phyloP scores from a whole-genome alignment of 176 grass and related monocot genomes.

The Alloteropsis semialata region DNA sequence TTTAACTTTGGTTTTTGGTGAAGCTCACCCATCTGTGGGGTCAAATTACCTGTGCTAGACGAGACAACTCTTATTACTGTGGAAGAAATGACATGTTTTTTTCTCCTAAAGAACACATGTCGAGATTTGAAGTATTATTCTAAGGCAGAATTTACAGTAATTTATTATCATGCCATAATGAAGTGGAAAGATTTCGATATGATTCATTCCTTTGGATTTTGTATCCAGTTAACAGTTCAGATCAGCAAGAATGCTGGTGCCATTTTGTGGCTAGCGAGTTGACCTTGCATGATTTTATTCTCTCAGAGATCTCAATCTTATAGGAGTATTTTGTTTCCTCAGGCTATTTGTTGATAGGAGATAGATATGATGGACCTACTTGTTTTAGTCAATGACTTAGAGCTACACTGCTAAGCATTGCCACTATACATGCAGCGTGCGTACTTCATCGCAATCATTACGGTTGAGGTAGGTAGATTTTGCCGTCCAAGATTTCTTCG shows the following conservation, averaged over 20 bases:
- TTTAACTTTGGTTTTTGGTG: not conserved
- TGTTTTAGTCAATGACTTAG: not conserved
- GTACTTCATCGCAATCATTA: not conserved
- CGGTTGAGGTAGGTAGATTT: not conserved
- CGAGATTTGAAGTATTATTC: not conserved
- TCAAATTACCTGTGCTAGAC: not conserved
- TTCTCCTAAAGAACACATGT: not conserved
- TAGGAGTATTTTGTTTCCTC: no score
- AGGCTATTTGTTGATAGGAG: not conserved
- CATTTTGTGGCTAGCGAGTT: constrained; percentile 4
- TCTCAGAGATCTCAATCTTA: not conserved
- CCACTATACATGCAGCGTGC: no score
- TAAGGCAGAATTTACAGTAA: no score
- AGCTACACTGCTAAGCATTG: no score
- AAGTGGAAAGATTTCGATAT: not conserved
- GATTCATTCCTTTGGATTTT: not conserved
- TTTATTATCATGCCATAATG: not conserved
- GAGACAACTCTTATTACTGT: not conserved
- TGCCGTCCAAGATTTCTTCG: not conserved
- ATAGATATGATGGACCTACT: not conserved
- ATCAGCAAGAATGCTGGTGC: not conserved
- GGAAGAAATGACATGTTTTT: not conserved
- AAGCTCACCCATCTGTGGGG: not conserved
- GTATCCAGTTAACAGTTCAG: not conserved
- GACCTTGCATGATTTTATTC: not conserved